Conservation (phyloP, 1,284 basidiomycete genomes). For the Ceratorhiza oryzae-sativae region DNA sequence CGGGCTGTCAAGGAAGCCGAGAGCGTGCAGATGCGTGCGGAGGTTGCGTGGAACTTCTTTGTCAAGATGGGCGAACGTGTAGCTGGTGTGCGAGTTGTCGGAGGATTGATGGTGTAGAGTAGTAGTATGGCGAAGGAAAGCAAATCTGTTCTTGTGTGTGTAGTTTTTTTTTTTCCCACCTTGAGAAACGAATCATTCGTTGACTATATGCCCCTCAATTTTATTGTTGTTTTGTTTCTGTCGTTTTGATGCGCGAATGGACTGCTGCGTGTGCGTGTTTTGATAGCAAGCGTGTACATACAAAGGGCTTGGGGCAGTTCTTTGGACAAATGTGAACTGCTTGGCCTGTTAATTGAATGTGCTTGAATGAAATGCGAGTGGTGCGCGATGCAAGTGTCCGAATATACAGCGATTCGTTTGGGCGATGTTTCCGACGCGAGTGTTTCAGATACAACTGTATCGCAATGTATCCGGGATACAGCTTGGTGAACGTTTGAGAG, state of each 20-base stretch:
- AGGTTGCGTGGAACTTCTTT: conserved; percentile 79
- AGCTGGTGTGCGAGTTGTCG: conserved; percentile 56
- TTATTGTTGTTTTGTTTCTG: conserved; percentile 8
- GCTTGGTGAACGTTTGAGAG: too few species aligned
- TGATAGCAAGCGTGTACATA: background rate
- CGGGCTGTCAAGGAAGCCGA: conserved; percentile 83
- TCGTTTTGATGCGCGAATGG: background rate
- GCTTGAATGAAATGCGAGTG: too few species aligned
- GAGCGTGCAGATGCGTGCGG: conserved; percentile 71
- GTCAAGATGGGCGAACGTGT: conserved; percentile 63
- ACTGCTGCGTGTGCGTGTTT: conserved; percentile 2
- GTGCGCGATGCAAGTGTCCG: too few species aligned
- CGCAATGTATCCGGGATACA: too few species aligned
- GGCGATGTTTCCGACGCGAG: too few species aligned
- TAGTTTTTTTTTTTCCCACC: conserved; percentile 1
- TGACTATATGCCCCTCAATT: background rate
- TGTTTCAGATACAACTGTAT: too few species aligned
- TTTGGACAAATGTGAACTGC: background rate
- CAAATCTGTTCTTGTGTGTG: conserved; percentile 31
- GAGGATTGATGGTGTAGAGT: conserved; percentile 25
- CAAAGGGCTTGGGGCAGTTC: background rate
- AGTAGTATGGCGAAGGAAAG: background rate
- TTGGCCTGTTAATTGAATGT: background rate
- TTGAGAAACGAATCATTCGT: background rate
- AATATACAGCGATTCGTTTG: too few species aligned